phyloP scores from a whole-genome alignment of 805 yeast genomes.

The Candida coquimbonensis region DNA sequence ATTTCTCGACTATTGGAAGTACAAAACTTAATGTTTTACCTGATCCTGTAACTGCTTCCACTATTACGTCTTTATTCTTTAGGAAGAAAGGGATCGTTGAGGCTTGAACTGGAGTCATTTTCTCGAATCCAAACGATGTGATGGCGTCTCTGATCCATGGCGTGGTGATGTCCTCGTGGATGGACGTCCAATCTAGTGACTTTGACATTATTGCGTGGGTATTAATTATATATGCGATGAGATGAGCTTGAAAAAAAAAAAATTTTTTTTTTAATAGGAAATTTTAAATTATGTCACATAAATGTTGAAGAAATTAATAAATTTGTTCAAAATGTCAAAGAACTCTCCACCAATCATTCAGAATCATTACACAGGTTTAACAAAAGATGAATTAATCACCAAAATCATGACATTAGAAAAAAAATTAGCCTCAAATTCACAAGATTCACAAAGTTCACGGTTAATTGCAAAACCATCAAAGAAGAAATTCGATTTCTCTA shows the following conservation, averaged over 20 bases:
- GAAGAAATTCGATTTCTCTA: conserved; percentile 58
- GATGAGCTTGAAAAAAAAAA: conserved; percentile 6
- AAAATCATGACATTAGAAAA: conserved; percentile 51
- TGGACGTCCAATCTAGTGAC: conserved; percentile 57
- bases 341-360: not conserved
- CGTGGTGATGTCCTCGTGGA: conserved; percentile 40
- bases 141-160: conserved; percentile 72
- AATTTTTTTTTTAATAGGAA: not conserved
- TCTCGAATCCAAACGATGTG: conserved; percentile 61
- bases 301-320: not conserved
- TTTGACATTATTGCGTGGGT: conserved; percentile 14
- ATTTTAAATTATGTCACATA: not conserved
- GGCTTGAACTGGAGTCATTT: conserved; percentile 97
- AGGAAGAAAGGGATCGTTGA: conserved; percentile 81
- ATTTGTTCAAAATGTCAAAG: conserved; percentile 4
- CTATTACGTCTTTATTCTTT: conserved; percentile 89
- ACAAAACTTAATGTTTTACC: conserved; percentile 95
- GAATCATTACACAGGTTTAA: conserved; percentile 49
- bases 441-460: too few relatives aligned
- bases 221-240: not conserved
- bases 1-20: conserved; percentile 71
- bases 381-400: conserved; percentile 54
- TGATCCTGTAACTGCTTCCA: conserved; percentile 95
- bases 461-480: conserved; percentile 19
- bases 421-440: conserved; percentile 3